Percentiles rank a stretch among this genome's conserved stretches.
phyloP scores from a whole-genome alignment of 768 basidiomycete species.

The Lactifluus piperatus region DNA sequence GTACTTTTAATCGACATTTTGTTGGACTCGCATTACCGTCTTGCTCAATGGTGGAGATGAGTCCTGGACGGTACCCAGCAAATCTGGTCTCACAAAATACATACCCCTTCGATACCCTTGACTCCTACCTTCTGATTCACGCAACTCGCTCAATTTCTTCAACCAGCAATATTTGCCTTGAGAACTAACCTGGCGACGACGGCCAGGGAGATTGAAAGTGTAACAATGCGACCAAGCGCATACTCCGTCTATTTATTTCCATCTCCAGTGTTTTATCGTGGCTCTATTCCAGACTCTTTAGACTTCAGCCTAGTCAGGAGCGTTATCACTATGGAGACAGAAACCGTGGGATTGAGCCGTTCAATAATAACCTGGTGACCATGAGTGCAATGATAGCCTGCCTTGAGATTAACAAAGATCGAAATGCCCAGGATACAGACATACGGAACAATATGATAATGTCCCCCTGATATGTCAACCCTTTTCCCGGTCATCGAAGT shows the following conservation, averaged over 20 bases:
- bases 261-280: conserved; percentile 79
- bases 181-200: conserved; percentile 41
- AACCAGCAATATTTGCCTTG: conserved; percentile 62
- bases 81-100: background rate
- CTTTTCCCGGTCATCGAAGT: background rate
- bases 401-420: background rate
- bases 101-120: background rate
- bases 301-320: conserved; percentile 70
- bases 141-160: conserved; percentile 50
- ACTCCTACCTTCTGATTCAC: background rate
- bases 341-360: conserved; percentile 46
- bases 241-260: conserved; percentile 81
- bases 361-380: conserved; percentile 76
- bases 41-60: background rate
- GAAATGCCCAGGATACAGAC: conserved; percentile 15
- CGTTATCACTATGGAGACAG: conserved; percentile 69
- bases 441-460: conserved; percentile 74
- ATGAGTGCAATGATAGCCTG: conserved; percentile 68
- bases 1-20: conserved; percentile 14
- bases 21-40: conserved; percentile 6
- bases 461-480: conserved; percentile 44
- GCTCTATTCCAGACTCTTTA: conserved; percentile 65
- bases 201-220: background rate
- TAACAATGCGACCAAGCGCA: conserved; percentile 9
- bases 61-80: background rate